Conservation (phyloP, 192 early-diverging fungal species). For the Oehlia diaphana region DNA sequence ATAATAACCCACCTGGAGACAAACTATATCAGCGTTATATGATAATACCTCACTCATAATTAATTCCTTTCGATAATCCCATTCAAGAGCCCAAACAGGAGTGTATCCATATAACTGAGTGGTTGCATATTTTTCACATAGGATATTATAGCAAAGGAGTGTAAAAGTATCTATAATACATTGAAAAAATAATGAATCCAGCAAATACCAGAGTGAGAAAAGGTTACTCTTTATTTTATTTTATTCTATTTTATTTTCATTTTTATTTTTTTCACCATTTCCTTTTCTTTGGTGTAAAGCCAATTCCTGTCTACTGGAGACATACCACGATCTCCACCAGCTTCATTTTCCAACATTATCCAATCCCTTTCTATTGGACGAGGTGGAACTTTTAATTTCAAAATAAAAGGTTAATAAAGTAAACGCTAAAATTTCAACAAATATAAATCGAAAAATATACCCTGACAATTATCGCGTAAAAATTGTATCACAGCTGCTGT, state of each 20-base stretch:
- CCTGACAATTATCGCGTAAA: slow-evolving; percentile 84
- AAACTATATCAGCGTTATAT: slow-evolving; percentile 89
- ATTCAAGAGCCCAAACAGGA: slow-evolving; percentile 90
- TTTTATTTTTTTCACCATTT: not conserved
- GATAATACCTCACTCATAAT: slow-evolving; percentile 82
- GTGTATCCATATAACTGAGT: slow-evolving; percentile 88
- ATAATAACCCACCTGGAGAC: slow-evolving; percentile 69
- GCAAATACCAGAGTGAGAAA: slow-evolving; percentile 13
- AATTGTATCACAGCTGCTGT: slow-evolving; percentile 79
- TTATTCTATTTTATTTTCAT: not conserved
- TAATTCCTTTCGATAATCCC: slow-evolving; percentile 92
- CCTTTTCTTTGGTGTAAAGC: slow-evolving; percentile 16
- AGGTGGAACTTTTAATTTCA: slow-evolving; percentile 55
- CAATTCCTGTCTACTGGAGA: not conserved
- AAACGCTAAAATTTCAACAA: not conserved
- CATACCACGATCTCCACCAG: slow-evolving; percentile 49
- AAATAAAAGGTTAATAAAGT: not conserved
- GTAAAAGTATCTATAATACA: slow-evolving; percentile 73
- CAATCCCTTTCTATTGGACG: slow-evolving; percentile 88
- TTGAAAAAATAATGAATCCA: slow-evolving; percentile 24
- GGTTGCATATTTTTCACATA: slow-evolving; percentile 88
- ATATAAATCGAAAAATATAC: slow-evolving; percentile 43
- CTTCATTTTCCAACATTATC: slow-evolving; percentile 82
- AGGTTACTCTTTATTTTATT: not conserved
- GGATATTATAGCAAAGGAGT: slow-evolving; percentile 90